phyloP scores from a whole-genome alignment of 129 eudicot genomes.

The Erigeron canadensis region DNA sequence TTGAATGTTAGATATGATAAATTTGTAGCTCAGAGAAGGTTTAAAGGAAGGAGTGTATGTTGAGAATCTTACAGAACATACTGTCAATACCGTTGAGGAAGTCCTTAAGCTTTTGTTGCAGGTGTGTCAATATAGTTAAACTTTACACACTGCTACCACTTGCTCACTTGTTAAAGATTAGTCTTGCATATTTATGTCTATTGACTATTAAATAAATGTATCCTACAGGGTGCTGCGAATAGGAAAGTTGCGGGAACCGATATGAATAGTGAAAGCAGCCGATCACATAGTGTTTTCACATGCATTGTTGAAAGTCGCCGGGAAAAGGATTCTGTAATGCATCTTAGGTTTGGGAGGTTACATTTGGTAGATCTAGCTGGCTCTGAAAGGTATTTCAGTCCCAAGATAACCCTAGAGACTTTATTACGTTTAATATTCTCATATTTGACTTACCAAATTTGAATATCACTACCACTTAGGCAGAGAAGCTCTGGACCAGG shows the following conservation, averaged over 20 bases:
- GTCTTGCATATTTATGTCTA: conserved; percentile 17
- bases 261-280: conserved; percentile 92
- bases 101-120: conserved; percentile 74
- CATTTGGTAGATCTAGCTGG: conserved; percentile 94
- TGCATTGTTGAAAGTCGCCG: conserved; percentile 84
- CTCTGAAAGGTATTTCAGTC: conserved; percentile 68
- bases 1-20: conserved; percentile 15
- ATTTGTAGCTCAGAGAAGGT: conserved; percentile 77
- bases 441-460: conserved; percentile 14
- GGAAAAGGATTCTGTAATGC: conserved; percentile 79
- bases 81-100: conserved; percentile 61
- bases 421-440: conserved; percentile 10
- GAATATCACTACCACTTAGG: conserved; percentile 39
- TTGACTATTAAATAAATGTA: conserved; percentile 8
- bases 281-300: conserved; percentile 92
- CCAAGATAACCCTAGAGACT: neutral
- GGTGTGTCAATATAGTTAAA: conserved; percentile 46
- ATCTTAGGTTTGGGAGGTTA: conserved; percentile 79
- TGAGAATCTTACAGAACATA: conserved; percentile 71
- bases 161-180: neutral
- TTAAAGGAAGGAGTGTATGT: conserved; percentile 81
- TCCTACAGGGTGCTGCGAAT: conserved; percentile 69
- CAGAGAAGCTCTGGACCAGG: conserved; percentile 93
- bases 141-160: conserved; percentile 1
- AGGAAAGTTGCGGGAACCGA: conserved; percentile 91